Percentiles rank a stretch among this genome's conserved stretches.
Evolutionary conservation across 306 rosid genomes (phyloP).

Genomic region (Spatholobus suberectus): DNA sequence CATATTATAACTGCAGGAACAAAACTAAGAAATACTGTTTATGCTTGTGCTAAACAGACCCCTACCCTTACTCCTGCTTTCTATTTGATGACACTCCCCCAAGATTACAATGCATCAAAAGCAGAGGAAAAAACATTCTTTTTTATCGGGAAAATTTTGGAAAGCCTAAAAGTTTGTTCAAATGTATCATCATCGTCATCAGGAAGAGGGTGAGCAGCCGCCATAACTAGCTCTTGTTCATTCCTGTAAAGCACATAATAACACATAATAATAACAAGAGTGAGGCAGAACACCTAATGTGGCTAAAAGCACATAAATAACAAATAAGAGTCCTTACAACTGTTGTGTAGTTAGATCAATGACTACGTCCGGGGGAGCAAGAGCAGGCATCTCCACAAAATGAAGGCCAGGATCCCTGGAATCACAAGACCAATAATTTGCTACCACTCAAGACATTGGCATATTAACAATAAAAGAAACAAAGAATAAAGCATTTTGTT

Average conservation of each 20-base stretch:
- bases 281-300: not conserved
- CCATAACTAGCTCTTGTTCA: slow-evolving; percentile 60
- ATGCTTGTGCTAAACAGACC: slow-evolving; percentile 7
- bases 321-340: slow-evolving; percentile 41
- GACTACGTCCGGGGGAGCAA: slow-evolving; percentile 81
- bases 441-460: not conserved
- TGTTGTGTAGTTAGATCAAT: slow-evolving; percentile 66
- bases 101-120: slow-evolving; percentile 14
- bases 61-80: slow-evolving; percentile 12
- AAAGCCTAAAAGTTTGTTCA: slow-evolving; percentile 38
- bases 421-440: slow-evolving; percentile 3
- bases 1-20: not conserved
- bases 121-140: not conserved
- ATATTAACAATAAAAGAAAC: not conserved
- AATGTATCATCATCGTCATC: slow-evolving; percentile 71
- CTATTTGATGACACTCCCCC: slow-evolving; percentile 11
- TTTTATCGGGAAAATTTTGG: not conserved
- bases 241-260: slow-evolving; percentile 50
- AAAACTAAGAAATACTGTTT: slow-evolving; percentile 5
- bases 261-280: not conserved
- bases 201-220: slow-evolving; percentile 72
- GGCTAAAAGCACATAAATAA: not conserved
- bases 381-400: slow-evolving; percentile 85
- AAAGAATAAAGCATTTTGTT: not conserved
- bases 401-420: slow-evolving; percentile 67